phyloP scores from a whole-genome alignment of 805 yeast genomes.

The Babjeviella inositovora region DNA sequence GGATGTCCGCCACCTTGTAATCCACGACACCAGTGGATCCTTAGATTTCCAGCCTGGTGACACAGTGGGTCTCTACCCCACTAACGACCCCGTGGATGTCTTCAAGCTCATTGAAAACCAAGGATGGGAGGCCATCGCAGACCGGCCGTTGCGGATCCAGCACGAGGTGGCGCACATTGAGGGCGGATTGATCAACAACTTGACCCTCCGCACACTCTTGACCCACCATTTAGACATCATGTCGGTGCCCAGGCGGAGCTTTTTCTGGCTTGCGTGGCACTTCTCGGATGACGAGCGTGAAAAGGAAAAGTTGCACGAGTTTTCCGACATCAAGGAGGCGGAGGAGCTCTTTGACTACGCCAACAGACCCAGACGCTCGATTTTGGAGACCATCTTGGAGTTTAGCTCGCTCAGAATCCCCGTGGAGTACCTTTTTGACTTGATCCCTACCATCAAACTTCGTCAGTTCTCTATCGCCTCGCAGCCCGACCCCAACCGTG shows the following conservation, averaged over 20 bases:
- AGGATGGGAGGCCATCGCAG: slow-evolving; percentile 62
- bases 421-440: slow-evolving; percentile 54
- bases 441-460: slow-evolving; percentile 68
- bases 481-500: slow-evolving; percentile 13
- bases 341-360: slow-evolving; percentile 84
- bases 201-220: slow-evolving; percentile 59
- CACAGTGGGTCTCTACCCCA: slow-evolving; percentile 60
- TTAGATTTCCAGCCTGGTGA: slow-evolving; percentile 61
- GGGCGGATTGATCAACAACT: slow-evolving; percentile 42
- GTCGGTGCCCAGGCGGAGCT: slow-evolving; percentile 73
- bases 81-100: slow-evolving; percentile 50
- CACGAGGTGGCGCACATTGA: slow-evolving; percentile 21
- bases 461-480: slow-evolving; percentile 81
- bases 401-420: slow-evolving; percentile 70
- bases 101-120: slow-evolving; percentile 50
- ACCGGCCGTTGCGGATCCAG: slow-evolving; percentile 26
- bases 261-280: slow-evolving; percentile 60
- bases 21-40: slow-evolving; percentile 13
- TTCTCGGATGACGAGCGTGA: slow-evolving; percentile 69
- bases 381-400: slow-evolving; percentile 71
- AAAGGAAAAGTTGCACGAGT: slow-evolving; percentile 58
- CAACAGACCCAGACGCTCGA: slow-evolving; percentile 82
- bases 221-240: slow-evolving; percentile 71
- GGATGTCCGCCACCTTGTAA: slow-evolving; percentile 57
- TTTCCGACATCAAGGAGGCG: slow-evolving; percentile 52